Base-by-base conservation (phyloP, 805 yeast genomes). In the Yarrowia bubula region DNA sequence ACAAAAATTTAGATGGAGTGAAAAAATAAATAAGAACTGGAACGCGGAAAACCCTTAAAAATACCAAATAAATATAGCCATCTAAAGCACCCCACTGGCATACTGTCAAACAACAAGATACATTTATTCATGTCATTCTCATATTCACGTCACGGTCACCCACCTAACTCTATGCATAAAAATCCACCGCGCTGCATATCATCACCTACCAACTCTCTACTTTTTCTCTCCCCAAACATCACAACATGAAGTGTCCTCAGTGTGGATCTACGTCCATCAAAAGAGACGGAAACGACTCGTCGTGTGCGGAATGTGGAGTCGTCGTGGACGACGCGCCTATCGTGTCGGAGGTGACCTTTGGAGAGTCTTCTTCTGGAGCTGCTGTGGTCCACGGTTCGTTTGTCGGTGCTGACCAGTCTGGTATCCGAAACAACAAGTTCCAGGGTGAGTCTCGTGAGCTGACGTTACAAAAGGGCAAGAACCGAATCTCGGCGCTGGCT, bases 341-440 rank as follows among this genome's bases (percentile, higher is more conserved):
- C 69, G 98, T 96, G 10, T 86, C 96, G 8, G 99, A 95, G 74
- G 95, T 96, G 64, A 89, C 95, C 11, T 95, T 92, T 77, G 95
- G 96, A 48, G 99, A 96, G 72, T 83, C 92, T 1, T 82, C 96
- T 17, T 82, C 88, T 31, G 99, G 99, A 70, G 98, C 97, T 13
- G 97, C 99, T 39, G 85, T 89, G 60, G 97, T 95, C 1, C 96
- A 93, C 69, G 99, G 99, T 72, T 85, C 96, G 55, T 92, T 90
- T 80, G 88, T 95, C 39, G 90, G 91, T 48, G 88, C 91, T 0
- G 97, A 90, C 71, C 97, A 92, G 76, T 69, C 78, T 6, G 77
- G 78, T 22, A 70, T 70, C 33, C 69, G 71, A 18, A 44, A 18
- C 51, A 22, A 22, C 50, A 43, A 43, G 51, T 58, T 33, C 46